These are phyloP conservation scores for Wickerhamomyces silvicola DNA, from an alignment of 805 yeast genomes.

Conservation along the genomic window DNA sequence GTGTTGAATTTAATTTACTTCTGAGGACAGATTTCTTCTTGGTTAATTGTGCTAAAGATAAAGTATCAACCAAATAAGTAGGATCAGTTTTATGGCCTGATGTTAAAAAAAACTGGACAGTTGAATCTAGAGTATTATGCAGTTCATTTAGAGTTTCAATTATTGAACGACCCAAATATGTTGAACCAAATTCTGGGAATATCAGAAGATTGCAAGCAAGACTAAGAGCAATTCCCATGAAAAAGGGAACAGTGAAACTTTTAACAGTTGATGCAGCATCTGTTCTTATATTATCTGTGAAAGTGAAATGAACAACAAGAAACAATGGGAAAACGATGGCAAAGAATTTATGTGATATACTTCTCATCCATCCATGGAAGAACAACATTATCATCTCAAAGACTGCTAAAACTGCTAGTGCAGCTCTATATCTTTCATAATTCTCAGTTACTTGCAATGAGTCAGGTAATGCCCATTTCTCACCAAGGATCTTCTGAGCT, in stretches of 20 bases:
- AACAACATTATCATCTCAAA: conserved; percentile 41
- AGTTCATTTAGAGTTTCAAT: conserved; percentile 33
- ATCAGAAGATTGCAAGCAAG: conserved; percentile 35
- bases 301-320: conserved; percentile 43
- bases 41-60: conserved; percentile 27
- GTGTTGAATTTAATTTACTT: conserved; percentile 28
- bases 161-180: conserved; percentile 39
- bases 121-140: conserved; percentile 31
- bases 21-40: conserved; percentile 28
- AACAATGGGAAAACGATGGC: conserved; percentile 42
- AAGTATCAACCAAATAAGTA: conserved; percentile 18
- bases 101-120: conserved; percentile 33
- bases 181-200: conserved; percentile 48
- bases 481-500: conserved; percentile 32
- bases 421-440: conserved; percentile 30
- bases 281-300: conserved; percentile 28
- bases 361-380: conserved; percentile 44
- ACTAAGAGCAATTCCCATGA: conserved; percentile 38
- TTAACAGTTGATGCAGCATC: conserved; percentile 28
- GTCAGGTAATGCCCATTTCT: conserved; percentile 25
- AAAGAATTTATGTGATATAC: conserved; percentile 39
- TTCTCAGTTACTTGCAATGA: conserved; percentile 22
- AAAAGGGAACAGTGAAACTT: conserved; percentile 37
- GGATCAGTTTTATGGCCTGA: conserved; percentile 12
- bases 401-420: conserved; percentile 37